These are phyloP conservation scores for Ophiostoma populinum DNA, from an alignment of 2,329 filamentous ascomycete genomes.

Conservation along the genomic window DNA sequence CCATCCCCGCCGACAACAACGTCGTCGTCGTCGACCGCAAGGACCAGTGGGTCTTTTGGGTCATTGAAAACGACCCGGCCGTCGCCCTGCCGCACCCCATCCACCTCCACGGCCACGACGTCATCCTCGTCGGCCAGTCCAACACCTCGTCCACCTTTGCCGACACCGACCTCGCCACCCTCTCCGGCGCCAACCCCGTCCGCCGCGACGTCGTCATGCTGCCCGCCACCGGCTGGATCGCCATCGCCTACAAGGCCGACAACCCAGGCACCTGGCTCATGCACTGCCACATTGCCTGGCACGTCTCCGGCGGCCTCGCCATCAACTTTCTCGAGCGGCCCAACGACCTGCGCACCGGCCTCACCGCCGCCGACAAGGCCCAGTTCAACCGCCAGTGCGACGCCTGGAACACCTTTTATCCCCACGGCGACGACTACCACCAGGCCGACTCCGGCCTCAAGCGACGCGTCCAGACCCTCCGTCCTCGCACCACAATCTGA, in stretches of 20 bases:
- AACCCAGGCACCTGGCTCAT: conserved; percentile 31
- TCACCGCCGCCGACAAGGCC: conserved; percentile 5
- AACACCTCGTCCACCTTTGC: conserved; percentile 6
- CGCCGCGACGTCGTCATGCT: conserved; percentile 27
- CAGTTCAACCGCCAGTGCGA: conserved; percentile 8
- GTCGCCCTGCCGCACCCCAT: conserved; percentile 10
- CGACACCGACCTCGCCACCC: conserved; percentile 9
- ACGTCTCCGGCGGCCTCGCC: conserved; percentile 27
- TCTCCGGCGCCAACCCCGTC: conserved; percentile 22
- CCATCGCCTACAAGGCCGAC: conserved; percentile 27
- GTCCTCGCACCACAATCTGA: too few species aligned
- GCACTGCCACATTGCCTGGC: conserved; percentile 31
- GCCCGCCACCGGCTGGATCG: conserved; percentile 24
- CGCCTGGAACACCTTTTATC: conserved; percentile 11
- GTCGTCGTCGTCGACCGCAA: conserved; percentile 9
- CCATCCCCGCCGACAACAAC: conserved; percentile 3
- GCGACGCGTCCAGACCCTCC: background rate
- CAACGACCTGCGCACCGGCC: conserved; percentile 3
- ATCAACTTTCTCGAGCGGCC: conserved; percentile 28
- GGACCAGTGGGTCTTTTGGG: conserved; percentile 10
- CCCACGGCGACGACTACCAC: conserved; percentile 2
- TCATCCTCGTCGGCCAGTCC: conserved; percentile 14
- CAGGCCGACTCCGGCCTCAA: conserved; percentile 11
- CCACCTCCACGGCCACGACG: conserved; percentile 16
- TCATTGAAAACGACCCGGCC: conserved; percentile 9